Evolutionary conservation across 2,329 filamentous ascomycete genomes (phyloP).

Genomic region (Neurospora crassa): DNA sequence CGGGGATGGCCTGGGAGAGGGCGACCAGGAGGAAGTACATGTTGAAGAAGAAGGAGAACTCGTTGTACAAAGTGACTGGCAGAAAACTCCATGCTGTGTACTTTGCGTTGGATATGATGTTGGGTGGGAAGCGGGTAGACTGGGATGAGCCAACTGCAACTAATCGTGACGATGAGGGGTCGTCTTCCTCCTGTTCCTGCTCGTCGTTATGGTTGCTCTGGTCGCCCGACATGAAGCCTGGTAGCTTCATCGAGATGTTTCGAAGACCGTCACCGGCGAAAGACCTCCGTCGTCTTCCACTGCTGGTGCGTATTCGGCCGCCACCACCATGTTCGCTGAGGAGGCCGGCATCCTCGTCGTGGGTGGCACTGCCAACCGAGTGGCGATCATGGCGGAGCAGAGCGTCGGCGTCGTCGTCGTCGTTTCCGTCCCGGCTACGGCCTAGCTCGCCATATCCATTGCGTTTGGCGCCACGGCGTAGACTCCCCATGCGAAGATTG

Average conservation of each 20-base stretch:
- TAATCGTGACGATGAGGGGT: slow-evolving; percentile 61
- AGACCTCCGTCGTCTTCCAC: slow-evolving; percentile 24
- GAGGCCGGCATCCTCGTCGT: slow-evolving; percentile 67
- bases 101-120: slow-evolving; percentile 92
- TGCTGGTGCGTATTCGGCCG: slow-evolving; percentile 8
- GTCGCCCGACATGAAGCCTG: slow-evolving; percentile 48
- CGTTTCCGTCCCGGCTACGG: slow-evolving; percentile 42
- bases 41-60: slow-evolving; percentile 99
- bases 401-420: slow-evolving; percentile 58
- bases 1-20: slow-evolving; percentile 82
- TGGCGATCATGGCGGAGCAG: slow-evolving; percentile 56
- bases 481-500: slow-evolving; percentile 56
- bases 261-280: slow-evolving; percentile 32
- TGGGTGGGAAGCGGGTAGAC: slow-evolving; percentile 70
- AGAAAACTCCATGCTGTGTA: slow-evolving; percentile 94
- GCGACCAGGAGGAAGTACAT: slow-evolving; percentile 97
- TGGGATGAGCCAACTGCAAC: slow-evolving; percentile 70
- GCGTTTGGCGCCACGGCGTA: slow-evolving; percentile 47
- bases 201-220: slow-evolving; percentile 35
- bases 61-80: slow-evolving; percentile 90
- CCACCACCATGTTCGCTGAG: slow-evolving; percentile 36
- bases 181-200: slow-evolving; percentile 43
- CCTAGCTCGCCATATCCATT: slow-evolving; percentile 52
- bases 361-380: slow-evolving; percentile 49
- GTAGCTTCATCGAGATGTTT: slow-evolving; percentile 47